Percentiles rank a stretch among this genome's conserved stretches.
phyloP scores from a whole-genome alignment of 768 basidiomycete species.

The Auricularia sp. region DNA sequence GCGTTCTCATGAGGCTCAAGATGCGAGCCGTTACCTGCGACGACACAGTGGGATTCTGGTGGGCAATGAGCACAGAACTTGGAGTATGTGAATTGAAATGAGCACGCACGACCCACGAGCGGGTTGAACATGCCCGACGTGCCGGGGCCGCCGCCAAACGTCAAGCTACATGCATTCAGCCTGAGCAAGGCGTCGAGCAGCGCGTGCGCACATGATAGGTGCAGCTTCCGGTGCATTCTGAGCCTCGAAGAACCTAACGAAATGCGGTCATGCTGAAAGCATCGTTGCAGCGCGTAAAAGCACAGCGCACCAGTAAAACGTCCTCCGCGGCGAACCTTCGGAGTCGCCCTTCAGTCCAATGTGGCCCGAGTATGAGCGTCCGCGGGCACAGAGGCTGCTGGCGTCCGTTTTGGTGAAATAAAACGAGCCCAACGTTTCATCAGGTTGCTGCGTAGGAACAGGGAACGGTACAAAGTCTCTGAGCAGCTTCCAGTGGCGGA shows the following conservation, averaged over 20 bases:
- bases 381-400: background rate
- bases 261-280: no score
- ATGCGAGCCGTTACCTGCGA: slow-evolving; percentile 14
- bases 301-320: slow-evolving; percentile 10
- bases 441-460: no score
- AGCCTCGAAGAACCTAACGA: slow-evolving; percentile 23
- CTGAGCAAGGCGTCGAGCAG: background rate
- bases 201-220: slow-evolving; percentile 19
- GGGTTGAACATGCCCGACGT: slow-evolving; percentile 21
- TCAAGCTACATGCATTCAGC: slow-evolving; percentile 14
- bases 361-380: slow-evolving; percentile 17
- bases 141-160: slow-evolving; percentile 26
- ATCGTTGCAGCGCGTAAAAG: no score
- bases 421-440: background rate
- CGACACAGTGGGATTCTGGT: slow-evolving; percentile 18
- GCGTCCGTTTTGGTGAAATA: background rate
- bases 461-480: no score
- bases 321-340: slow-evolving; percentile 12
- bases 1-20: slow-evolving; percentile 15
- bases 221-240: slow-evolving; percentile 19
- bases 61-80: background rate
- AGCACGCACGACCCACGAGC: slow-evolving; percentile 9
- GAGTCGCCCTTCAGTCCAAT: slow-evolving; percentile 23
- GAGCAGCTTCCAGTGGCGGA: no score
- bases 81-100: no score